phyloP scores from a whole-genome alignment of 257 asterid genomes.

The Cinchona pubescens region DNA sequence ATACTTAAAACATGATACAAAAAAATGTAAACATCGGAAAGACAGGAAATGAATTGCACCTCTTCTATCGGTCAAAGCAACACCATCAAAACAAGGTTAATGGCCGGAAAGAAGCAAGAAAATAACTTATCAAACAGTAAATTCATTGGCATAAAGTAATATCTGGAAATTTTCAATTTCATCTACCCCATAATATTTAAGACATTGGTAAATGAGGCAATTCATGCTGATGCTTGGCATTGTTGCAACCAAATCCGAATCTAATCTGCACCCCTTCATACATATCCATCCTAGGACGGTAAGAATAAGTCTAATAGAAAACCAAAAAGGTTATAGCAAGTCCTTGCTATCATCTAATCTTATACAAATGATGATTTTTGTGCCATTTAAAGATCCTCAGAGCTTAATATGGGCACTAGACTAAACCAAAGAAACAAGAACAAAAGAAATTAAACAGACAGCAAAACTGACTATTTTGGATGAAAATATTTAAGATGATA shows the following conservation, averaged over 20 bases:
- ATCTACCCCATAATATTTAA: neutral
- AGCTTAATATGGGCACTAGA: neutral
- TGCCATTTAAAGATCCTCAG: neutral
- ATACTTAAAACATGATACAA: neutral
- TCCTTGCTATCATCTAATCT: neutral
- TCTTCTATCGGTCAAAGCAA: neutral
- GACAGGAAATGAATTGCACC: neutral
- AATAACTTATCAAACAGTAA: neutral
- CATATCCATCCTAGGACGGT: no score
- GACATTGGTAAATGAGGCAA: neutral
- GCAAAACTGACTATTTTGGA: neutral
- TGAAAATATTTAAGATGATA: neutral
- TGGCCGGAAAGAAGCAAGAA: conserved; percentile 5
- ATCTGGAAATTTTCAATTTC: neutral
- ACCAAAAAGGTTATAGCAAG: neutral
- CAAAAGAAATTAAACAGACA: neutral
- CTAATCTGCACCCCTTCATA: neutral
- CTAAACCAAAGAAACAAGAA: neutral
- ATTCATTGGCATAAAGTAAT: neutral
- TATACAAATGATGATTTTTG: neutral
- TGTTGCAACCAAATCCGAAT: neutral
- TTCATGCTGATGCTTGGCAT: neutral
- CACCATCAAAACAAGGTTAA: neutral
- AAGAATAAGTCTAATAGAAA: neutral
- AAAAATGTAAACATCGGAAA: neutral